These are phyloP conservation scores for Fusarium austroafricanum DNA, from an alignment of 2,329 filamentous ascomycete genomes.

Conservation along the genomic window DNA sequence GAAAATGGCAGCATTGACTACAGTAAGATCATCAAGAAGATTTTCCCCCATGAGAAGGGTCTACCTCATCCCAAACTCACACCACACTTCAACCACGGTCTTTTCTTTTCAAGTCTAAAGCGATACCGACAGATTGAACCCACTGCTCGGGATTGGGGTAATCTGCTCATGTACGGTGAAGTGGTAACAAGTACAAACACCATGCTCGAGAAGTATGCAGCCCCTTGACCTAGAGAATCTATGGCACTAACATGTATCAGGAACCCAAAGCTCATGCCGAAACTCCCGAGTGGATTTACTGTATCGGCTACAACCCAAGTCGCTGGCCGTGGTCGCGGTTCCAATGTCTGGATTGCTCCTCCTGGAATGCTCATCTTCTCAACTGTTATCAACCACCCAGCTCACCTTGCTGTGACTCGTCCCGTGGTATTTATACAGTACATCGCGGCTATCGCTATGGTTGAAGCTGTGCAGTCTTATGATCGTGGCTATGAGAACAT, in stretches of 20 bases:
- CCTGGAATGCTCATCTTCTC: conserved; percentile 89
- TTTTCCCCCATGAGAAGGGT: conserved; percentile 76
- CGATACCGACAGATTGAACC: conserved; percentile 70
- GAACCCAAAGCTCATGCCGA: conserved; percentile 81
- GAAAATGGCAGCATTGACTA: conserved; percentile 75
- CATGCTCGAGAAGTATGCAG: conserved; percentile 80
- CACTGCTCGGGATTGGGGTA: conserved; percentile 77
- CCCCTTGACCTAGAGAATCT: rapidly evolving
- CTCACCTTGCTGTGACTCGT: conserved; percentile 74
- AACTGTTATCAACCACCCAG: conserved; percentile 84
- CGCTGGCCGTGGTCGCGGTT: conserved; percentile 86
- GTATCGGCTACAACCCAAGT: conserved; percentile 88
- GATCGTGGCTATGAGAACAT: conserved; percentile 78
- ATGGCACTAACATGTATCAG: conserved; percentile 53
- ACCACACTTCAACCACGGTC: conserved; percentile 85
- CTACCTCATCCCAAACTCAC: conserved; percentile 79
- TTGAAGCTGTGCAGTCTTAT: conserved; percentile 85
- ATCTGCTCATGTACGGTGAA: conserved; percentile 85
- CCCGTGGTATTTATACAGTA: conserved; percentile 97
- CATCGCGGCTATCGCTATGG: conserved; percentile 86
- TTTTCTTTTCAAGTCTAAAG: conserved; percentile 78
- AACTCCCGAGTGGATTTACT: conserved; percentile 87
- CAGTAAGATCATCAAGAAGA: conserved; percentile 75
- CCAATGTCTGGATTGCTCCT: conserved; percentile 95
- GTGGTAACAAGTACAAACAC: conserved; percentile 96